Percentiles rank a stretch among this genome's conserved stretches.
phyloP scores from a whole-genome alignment of 108 stramenopile genomes.

The Fistulifera solaris region DNA sequence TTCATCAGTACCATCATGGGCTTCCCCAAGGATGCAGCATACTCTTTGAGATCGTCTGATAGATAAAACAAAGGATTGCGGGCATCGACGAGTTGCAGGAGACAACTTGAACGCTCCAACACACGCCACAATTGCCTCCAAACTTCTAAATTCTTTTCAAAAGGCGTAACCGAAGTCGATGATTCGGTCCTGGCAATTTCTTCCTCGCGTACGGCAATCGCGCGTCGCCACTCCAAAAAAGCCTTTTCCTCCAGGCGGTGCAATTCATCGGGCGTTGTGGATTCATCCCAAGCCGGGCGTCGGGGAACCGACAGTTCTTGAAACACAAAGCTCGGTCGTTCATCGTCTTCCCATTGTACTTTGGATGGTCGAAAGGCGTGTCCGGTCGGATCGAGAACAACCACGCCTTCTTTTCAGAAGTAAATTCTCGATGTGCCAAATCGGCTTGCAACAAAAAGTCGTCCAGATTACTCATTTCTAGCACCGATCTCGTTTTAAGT shows the following conservation, averaged over 20 bases:
- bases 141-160: slow-evolving; percentile 98
- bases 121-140: slow-evolving; percentile 99
- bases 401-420: slow-evolving; percentile 69
- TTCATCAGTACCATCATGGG: slow-evolving; percentile 90
- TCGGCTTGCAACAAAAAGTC: slow-evolving; percentile 92
- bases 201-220: slow-evolving; percentile 82
- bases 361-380: slow-evolving; percentile 19
- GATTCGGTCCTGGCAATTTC: slow-evolving; percentile 34
- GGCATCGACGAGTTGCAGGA: slow-evolving; percentile 95
- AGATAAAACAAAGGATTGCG: slow-evolving; percentile 95
- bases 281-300: slow-evolving; percentile 87
- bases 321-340: slow-evolving; percentile 62
- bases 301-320: slow-evolving; percentile 88
- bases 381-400: slow-evolving; percentile 46
- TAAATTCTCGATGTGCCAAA: slow-evolving; percentile 88
- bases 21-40: slow-evolving; percentile 79
- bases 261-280: slow-evolving; percentile 84
- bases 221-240: slow-evolving; percentile 93
- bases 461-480: slow-evolving; percentile 86
- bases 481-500: slow-evolving; percentile 58
- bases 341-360: slow-evolving; percentile 10
- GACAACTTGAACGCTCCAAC: slow-evolving; percentile 84
- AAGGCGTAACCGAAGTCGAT: slow-evolving; percentile 79
- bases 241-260: slow-evolving; percentile 79
- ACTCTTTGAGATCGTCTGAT: slow-evolving; percentile 77